Evolutionary conservation across 148 eudicot species (phyloP).

Genomic region (Rhododendron molle): DNA sequence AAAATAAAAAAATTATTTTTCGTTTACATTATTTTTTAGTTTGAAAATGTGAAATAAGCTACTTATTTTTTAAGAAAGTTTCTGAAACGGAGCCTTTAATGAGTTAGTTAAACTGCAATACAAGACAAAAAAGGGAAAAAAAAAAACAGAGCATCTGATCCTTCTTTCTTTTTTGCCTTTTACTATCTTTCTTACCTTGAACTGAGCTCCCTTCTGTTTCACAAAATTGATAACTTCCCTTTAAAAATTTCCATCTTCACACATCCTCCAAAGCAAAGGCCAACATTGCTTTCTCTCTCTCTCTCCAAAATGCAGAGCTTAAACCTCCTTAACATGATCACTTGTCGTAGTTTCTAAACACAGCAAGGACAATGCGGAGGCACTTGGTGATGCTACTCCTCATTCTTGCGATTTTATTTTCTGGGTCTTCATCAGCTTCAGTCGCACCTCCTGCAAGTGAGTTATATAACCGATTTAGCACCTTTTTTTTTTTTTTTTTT

Average conservation of each 20-base stretch:
- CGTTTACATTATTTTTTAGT: too few relatives aligned
- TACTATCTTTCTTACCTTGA: constrained; percentile 21
- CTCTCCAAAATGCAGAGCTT: constrained; percentile 7
- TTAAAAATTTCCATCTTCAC: not conserved
- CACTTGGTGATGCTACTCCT: constrained; percentile 31
- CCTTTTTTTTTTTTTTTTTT: not conserved
- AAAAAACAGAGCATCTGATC: constrained; percentile 11
- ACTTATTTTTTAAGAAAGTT: too few relatives aligned
- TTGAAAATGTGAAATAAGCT: too few relatives aligned
- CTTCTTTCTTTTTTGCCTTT: not conserved
- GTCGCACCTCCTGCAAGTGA: constrained; percentile 79
- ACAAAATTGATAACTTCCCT: not conserved
- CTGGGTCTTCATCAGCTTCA: constrained; percentile 52
- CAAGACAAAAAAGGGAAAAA: not conserved
- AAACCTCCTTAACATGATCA: not conserved
- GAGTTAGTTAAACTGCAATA: constrained; percentile 2
- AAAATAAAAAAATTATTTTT: too few relatives aligned
- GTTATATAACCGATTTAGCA: constrained; percentile 5
- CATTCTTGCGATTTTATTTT: constrained; percentile 27
- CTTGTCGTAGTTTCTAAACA: constrained; percentile 2
- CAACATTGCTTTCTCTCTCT: not conserved
- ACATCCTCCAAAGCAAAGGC: not conserved
- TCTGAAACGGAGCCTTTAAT: too few relatives aligned
- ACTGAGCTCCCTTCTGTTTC: constrained; percentile 31
- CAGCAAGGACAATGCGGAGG: constrained; percentile 30